Evolutionary conservation across 306 rosid genomes (phyloP).

Genomic region (Dalbergia cultrata): DNA sequence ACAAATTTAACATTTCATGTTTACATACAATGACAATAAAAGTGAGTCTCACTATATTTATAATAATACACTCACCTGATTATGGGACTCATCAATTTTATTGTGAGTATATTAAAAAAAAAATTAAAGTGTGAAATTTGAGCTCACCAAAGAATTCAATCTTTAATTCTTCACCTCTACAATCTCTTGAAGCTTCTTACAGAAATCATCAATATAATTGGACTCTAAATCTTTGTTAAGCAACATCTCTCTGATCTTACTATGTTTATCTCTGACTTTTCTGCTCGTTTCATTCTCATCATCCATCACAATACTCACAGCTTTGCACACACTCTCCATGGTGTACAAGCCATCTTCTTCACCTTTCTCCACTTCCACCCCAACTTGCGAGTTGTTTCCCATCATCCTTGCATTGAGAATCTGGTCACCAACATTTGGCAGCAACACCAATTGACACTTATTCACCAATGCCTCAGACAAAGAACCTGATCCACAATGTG

Average conservation of each 20-base stretch:
- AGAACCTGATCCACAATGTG: slow-evolving; percentile 55
- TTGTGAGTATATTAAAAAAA: no score
- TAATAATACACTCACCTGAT: no score
- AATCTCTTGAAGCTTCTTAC: slow-evolving; percentile 50
- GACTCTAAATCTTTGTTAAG: slow-evolving; percentile 45
- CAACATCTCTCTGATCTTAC: slow-evolving; percentile 39
- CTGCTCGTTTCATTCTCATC: slow-evolving; percentile 43
- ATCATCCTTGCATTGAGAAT: slow-evolving; percentile 48
- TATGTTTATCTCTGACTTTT: slow-evolving; percentile 37
- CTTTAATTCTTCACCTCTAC: background rate
- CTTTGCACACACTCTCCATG: slow-evolving; percentile 37
- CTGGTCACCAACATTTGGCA: slow-evolving; percentile 47
- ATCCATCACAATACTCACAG: slow-evolving; percentile 53
- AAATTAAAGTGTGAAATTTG: no score
- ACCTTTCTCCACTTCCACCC: slow-evolving; percentile 54
- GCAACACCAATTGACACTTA: slow-evolving; percentile 48
- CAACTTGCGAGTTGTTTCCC: slow-evolving; percentile 48
- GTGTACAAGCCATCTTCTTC: slow-evolving; percentile 50
- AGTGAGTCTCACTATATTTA: no score
- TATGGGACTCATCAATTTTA: no score
- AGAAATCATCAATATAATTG: slow-evolving; percentile 43
- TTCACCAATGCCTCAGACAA: slow-evolving; percentile 50
- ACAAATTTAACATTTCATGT: no score
- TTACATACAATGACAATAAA: no score
- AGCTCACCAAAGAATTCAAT: background rate